Evolutionary conservation across 2,329 filamentous ascomycete species (phyloP), one percentile per base, ranked within the genome.

Genomic region (Colletotrichum sp.): DNA sequence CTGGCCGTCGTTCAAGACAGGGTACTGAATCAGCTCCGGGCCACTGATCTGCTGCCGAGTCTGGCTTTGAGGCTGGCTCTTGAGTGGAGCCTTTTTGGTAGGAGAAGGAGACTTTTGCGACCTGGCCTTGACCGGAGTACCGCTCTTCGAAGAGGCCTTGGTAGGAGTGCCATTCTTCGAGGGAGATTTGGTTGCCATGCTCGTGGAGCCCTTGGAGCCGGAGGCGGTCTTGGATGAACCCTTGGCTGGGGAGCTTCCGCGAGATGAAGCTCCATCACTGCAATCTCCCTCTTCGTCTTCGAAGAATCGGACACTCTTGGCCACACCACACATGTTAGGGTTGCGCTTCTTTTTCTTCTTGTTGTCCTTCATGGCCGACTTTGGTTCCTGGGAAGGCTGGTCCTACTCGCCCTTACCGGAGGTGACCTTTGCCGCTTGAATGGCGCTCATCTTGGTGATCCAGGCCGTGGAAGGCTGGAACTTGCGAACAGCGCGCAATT

Each of bases 361-460:
- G 13, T 66, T 68, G 26, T 24, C 15, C 55, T 24, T 28, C 18
- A 34, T 10, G 5, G 70, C 64, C n/a, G 34, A 26, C 70, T 68
- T 62, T 18, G 36, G 65, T 74, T 28, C 32, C 28, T 71, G 66
- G 60, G 24, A 21, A 66, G 68, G 66, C 30, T 70, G 55, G 63
- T 83, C 87, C 80, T 87, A 87, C 80, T 91, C 90, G 65, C 88
- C 88, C 83, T 91, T 91, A 28, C 91, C 90, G 6, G 91, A 89
- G 85, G 91, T 93, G 62, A 93, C 96, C 88, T 99, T 99, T 63
- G 96, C 95, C 3, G 96, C 96, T 86, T 98, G 96, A 18, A 99
- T 94, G 28, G 97, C 96, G 81, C 96, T 96, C 94, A 99, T 98
- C 89, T 99, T 99, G 79, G 95, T 94, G 77, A 97, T 96, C 96